Evolutionary conservation across 306 rosid genomes (phyloP), one percentile per base, ranked within the genome.

Genomic region (Begonia loranthoides): DNA sequence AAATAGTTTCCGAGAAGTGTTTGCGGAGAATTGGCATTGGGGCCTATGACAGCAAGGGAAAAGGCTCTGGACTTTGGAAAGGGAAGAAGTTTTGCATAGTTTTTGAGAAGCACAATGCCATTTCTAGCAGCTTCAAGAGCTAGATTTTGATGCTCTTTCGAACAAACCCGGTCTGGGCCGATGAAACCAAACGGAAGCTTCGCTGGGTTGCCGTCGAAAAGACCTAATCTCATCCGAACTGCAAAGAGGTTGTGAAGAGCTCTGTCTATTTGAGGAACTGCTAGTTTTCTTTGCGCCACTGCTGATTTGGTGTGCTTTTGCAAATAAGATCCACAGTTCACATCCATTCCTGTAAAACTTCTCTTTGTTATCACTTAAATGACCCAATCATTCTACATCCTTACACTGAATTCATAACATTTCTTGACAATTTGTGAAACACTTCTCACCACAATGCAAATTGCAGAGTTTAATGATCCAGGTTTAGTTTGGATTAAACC

Each of bases 71-170:
- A 55, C 62, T 82, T 80, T 1, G 82, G 75, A 12, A 86, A 72
- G 36, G 99, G 95, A 43, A 86, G 95, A 49, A 82, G 78, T 50
- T 54, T 54, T 14, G 53, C 79, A 8, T 69, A 15, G 76, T 90
- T 90, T 66, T 90, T 90, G n/a, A 90, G 61, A 43, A 90, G 83
- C 50, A 86, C 95, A 15, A 90, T 86, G 84, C 99, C 95, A 43
- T 73, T 76, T 72, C 63, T 69, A 9, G 99, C 99, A 6, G 95
- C 95, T 67, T 86, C 88, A 15, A 86, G 94, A 15, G 96, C 92
- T 0, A 90, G 59, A 56, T 53, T 73, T 11, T 62, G 85, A 64
- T 90, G 94, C 15, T 71, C 53, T 62, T 72, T 48, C 52, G 96
- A 72, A 63, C 99, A 90, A 1, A 82, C 92, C 38, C 74, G 67